Conservation (phyloP, 2,329 filamentous ascomycete species). For the Ophiostoma ips region DNA sequence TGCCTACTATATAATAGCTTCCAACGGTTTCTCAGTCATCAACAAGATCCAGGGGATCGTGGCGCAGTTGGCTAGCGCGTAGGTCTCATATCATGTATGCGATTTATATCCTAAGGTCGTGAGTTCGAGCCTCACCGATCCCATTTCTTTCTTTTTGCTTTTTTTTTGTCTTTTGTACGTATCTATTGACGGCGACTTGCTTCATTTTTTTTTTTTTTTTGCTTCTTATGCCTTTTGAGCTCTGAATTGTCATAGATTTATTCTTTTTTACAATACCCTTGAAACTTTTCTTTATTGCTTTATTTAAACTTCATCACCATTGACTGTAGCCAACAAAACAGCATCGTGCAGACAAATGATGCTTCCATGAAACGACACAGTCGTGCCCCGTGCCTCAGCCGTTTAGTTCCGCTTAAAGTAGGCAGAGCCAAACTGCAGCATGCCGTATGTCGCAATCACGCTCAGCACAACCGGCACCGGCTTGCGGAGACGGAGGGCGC, state of each 20-base stretch:
- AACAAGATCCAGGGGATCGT: conserved; percentile 1
- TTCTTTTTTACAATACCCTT: neutral
- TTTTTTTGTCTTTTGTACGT: neutral
- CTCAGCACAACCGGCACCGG: conserved; percentile 71
- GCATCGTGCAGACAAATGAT: too few species aligned
- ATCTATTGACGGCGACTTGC: too few species aligned
- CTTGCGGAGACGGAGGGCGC: conserved; percentile 73
- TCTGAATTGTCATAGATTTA: too few species aligned
- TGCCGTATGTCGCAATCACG: conserved; percentile 62
- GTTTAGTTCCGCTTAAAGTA: conserved; percentile 23
- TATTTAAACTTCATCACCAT: conserved; percentile 13
- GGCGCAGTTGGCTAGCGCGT: conserved; percentile 4
- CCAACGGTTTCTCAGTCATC: neutral
- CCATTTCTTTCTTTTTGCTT: neutral
- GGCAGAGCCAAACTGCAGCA: conserved; percentile 66
- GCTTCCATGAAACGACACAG: neutral
- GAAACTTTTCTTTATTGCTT: conserved; percentile 19
- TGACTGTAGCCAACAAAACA: too few species aligned
- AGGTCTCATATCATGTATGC: conserved; percentile 1
- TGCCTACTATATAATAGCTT: neutral
- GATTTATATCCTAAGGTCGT: conserved; percentile 12
- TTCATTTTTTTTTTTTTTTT: neutral
- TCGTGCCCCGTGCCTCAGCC: neutral
- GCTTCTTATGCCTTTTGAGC: neutral
- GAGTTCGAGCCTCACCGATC: conserved; percentile 14